These are phyloP conservation scores for Boletales sp. DNA, from an alignment of 768 basidiomycete genomes.

Conservation along the genomic window DNA sequence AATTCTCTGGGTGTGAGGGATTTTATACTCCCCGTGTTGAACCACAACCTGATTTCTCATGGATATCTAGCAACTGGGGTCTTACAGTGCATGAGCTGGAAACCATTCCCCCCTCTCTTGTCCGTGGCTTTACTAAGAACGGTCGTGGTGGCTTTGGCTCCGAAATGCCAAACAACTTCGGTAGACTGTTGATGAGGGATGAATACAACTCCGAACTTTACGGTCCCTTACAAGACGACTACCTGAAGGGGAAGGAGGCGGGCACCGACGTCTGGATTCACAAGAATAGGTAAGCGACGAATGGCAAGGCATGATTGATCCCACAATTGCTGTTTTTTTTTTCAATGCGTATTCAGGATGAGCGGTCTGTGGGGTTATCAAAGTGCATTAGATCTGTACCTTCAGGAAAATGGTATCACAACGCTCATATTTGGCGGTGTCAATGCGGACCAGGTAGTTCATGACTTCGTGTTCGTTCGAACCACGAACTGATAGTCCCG, in stretches of 20 bases:
- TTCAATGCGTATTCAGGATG: slow-evolving; percentile 38
- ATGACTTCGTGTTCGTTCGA: background rate
- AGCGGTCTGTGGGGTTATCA: slow-evolving; percentile 66
- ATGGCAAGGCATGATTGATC: background rate
- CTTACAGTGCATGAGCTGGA: slow-evolving; percentile 60
- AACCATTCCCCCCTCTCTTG: slow-evolving; percentile 57
- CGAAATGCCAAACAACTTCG: slow-evolving; percentile 50
- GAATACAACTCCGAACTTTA: slow-evolving; percentile 58
- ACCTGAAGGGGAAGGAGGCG: slow-evolving; percentile 44
- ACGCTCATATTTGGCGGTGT: slow-evolving; percentile 64
- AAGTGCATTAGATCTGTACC: slow-evolving; percentile 57
- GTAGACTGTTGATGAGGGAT: slow-evolving; percentile 56
- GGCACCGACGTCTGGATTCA: slow-evolving; percentile 72
- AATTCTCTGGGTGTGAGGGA: slow-evolving; percentile 61
- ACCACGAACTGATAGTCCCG: background rate
- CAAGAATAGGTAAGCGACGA: slow-evolving; percentile 51
- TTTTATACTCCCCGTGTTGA: background rate
- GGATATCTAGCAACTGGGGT: slow-evolving; percentile 57
- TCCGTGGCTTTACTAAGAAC: slow-evolving; percentile 51
- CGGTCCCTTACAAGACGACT: slow-evolving; percentile 57
- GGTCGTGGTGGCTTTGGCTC: slow-evolving; percentile 52
- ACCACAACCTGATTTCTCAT: background rate
- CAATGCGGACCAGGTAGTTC: slow-evolving; percentile 58
- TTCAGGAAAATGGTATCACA: slow-evolving; percentile 59
- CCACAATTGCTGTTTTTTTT: background rate